Percentiles rank a stretch among this genome's conserved stretches.
Conservation (phyloP, 768 basidiomycete genomes). For the Rhizopogon salebrosus region DNA sequence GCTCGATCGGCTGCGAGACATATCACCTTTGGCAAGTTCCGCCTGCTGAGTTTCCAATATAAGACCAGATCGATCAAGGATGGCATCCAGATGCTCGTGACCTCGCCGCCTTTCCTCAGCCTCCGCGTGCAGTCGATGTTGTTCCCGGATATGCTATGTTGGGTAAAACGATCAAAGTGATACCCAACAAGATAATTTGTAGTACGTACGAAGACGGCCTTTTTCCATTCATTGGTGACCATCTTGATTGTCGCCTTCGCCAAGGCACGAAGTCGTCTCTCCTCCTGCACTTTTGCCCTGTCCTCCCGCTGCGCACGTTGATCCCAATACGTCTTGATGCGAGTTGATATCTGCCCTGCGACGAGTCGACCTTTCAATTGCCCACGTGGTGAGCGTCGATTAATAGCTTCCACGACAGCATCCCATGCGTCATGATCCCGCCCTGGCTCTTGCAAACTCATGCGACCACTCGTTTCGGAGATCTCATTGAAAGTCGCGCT, state of each 20-base stretch:
- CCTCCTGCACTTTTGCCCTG: slow-evolving; percentile 52
- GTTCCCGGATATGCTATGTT: slow-evolving; percentile 66
- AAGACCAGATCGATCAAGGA: slow-evolving; percentile 83
- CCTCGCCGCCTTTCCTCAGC: slow-evolving; percentile 77
- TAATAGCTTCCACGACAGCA: slow-evolving; percentile 44
- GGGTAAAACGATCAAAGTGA: neutral
- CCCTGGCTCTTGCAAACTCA: slow-evolving; percentile 14
- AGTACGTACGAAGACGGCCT: slow-evolving; percentile 71
- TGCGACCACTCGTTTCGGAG: neutral
- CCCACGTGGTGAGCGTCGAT: slow-evolving; percentile 17
- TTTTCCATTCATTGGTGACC: slow-evolving; percentile 80
- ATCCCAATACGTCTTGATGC: slow-evolving; percentile 75
- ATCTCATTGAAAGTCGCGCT: slow-evolving; percentile 20
- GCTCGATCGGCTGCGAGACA: slow-evolving; percentile 53
- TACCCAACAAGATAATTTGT: neutral
- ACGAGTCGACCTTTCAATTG: slow-evolving; percentile 33
- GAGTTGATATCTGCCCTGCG: slow-evolving; percentile 55
- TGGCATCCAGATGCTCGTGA: slow-evolving; percentile 83
- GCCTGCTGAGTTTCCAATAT: slow-evolving; percentile 80
- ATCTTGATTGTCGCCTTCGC: slow-evolving; percentile 70
- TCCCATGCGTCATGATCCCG: slow-evolving; percentile 52
- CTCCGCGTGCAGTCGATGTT: slow-evolving; percentile 55
- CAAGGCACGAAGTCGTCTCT: slow-evolving; percentile 57
- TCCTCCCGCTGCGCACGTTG: slow-evolving; percentile 57
- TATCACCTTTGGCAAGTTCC: slow-evolving; percentile 51